Conservation (phyloP, 371 early-diverging fungal species). For the Fennellomyces sp. region DNA sequence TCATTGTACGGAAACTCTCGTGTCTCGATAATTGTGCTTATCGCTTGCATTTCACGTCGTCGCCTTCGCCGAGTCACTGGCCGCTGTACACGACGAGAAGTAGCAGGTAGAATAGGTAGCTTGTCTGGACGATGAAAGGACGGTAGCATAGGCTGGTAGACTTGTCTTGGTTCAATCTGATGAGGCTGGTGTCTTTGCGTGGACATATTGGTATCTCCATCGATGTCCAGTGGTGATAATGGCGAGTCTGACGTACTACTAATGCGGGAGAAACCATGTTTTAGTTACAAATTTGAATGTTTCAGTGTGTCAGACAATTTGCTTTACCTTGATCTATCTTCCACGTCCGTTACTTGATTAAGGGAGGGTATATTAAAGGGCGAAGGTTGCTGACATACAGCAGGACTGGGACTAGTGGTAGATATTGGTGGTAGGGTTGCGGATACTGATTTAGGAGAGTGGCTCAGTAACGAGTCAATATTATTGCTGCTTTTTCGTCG, state of each 20-base stretch:
- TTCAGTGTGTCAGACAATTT: background rate
- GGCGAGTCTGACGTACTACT: background rate
- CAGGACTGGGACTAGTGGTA: background rate
- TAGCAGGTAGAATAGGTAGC: slow-evolving; percentile 16
- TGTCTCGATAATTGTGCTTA: slow-evolving; percentile 61
- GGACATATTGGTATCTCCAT: slow-evolving; percentile 2
- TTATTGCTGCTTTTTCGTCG: slow-evolving; percentile 13
- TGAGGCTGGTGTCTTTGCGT: background rate
- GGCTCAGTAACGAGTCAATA: slow-evolving; percentile 16
- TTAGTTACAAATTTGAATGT: background rate
- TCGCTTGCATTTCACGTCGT: slow-evolving; percentile 63
- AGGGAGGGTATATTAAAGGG: background rate
- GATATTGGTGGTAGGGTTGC: slow-evolving; percentile 14
- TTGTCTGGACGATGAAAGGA: slow-evolving; percentile 5
- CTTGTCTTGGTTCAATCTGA: slow-evolving; percentile 4
- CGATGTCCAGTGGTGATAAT: background rate
- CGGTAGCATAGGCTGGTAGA: background rate
- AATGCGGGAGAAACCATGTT: background rate
- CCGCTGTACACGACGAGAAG: background rate
- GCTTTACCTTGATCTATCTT: background rate
- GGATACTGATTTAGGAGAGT: slow-evolving; percentile 6
- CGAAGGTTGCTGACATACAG: background rate
- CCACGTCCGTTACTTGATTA: background rate
- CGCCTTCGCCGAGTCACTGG: slow-evolving; percentile 30
- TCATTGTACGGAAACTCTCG: slow-evolving; percentile 52